Evolutionary conservation across 345 rosid species (phyloP).

Genomic region (Corchorus capsularis): DNA sequence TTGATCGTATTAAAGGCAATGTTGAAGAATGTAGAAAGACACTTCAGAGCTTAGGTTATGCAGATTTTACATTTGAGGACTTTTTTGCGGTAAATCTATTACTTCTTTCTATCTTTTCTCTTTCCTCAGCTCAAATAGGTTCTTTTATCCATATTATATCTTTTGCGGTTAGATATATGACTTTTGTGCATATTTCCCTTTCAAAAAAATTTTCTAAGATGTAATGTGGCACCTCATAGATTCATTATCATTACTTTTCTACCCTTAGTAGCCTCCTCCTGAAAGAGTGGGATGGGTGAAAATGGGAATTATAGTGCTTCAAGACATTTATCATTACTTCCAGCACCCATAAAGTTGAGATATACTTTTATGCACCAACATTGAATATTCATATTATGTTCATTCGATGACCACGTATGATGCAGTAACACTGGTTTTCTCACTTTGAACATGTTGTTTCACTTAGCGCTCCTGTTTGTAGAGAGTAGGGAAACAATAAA

Average conservation of each 20-base stretch:
- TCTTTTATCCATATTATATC: not conserved
- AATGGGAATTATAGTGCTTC: not conserved
- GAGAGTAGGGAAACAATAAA: not conserved
- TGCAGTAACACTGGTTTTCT: not conserved
- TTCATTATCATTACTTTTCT: not conserved
- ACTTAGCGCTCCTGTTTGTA: not conserved
- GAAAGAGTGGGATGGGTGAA: not conserved
- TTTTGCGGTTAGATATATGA: not conserved
- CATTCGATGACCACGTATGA: not conserved
- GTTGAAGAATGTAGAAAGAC: constrained; percentile 92
- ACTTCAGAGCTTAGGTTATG: constrained; percentile 88
- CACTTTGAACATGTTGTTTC: not conserved
- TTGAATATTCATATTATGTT: not conserved
- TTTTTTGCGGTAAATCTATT: constrained; percentile 72
- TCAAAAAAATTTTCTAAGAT: not conserved
- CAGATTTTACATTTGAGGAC: constrained; percentile 95
- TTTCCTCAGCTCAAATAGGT: not conserved
- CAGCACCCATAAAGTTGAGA: not conserved
- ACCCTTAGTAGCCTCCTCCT: not conserved
- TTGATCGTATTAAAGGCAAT: constrained; percentile 71
- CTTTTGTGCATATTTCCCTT: not conserved
- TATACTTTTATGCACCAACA: not conserved
- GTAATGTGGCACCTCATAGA: not conserved
- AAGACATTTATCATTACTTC: not conserved
- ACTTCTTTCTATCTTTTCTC: not conserved